Evolutionary conservation across 257 asterid genomes (phyloP), one percentile per base, ranked within the genome.

Genomic region (Mentha longifolia): DNA sequence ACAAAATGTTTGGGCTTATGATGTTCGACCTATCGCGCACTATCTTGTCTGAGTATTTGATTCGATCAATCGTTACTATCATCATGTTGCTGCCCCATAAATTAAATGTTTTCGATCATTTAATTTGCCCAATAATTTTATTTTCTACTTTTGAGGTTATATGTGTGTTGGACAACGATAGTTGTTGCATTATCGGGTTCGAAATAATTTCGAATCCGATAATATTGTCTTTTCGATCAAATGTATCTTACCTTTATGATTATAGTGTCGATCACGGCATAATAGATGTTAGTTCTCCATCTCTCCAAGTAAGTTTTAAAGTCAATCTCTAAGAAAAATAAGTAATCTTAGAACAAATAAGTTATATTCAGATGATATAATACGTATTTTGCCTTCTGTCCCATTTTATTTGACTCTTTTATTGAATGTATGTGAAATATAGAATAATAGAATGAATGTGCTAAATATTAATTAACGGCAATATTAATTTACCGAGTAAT

Each of bases 1-100:
- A 75, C 76, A 79, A 70, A 68, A 79, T 70, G 60, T 42, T 65
- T 65, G 63, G 67, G 59, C 9, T 51, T n/a, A 56, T 63, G 30
- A 46, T 59, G 60, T 76, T 56, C 42, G 72, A 45, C 68, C 50
- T 68, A 59, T 28, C 61, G 20, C 50, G 37, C 52, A 55, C 25
- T 72, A 61, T 73, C 79, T 68, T 76, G 81, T 78, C 84, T 65
- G 39, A 43, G n/a, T 45, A 64, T 82, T 74, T 65, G 69, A 62
- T 68, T 72, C 74, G 28, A 52, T 70, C 74, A 61, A 49, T 67
- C 49, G 68, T 72, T 68, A 58, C 71, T 72, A 72, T 75, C 83
- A 75, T 51, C 77, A 76, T 77, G 76, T 67, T 70, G 30, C 16
- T 78, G 57, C 43, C 52, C 72, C 61, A 61, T 1, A 4, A 52